Conservation (phyloP, 306 rosid species). For the Astragalus membranaceus region DNA sequence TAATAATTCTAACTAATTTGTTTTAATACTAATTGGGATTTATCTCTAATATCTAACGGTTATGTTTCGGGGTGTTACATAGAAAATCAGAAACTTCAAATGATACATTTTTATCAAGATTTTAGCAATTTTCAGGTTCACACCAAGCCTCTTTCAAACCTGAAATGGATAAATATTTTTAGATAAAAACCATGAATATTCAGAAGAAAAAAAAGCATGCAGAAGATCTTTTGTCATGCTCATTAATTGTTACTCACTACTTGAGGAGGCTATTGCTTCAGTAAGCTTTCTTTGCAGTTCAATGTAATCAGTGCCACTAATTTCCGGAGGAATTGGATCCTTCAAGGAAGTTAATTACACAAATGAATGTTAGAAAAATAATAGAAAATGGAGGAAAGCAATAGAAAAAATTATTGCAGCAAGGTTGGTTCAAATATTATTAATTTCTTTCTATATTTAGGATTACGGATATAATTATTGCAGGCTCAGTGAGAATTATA, state of each 20-base stretch:
- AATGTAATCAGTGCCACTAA: constrained; percentile 14
- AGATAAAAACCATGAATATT: not conserved
- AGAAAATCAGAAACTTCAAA: not conserved
- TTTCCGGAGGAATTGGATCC: constrained; percentile 20
- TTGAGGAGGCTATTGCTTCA: constrained; percentile 30
- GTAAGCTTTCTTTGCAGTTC: constrained; percentile 46
- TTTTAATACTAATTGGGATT: too few species aligned
- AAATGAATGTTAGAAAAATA: not conserved
- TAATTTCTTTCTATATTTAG: too few species aligned
- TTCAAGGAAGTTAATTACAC: constrained; percentile 10
- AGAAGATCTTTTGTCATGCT: not conserved
- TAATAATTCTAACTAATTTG: too few species aligned
- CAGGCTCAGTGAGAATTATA: too few species aligned
- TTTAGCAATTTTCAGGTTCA: not conserved
- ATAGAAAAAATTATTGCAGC: too few species aligned
- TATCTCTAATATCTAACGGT: too few species aligned
- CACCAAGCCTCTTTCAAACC: constrained; percentile 14
- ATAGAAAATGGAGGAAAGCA: too few species aligned
- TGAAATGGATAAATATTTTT: not conserved
- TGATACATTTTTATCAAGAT: not conserved
- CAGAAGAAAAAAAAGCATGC: not conserved
- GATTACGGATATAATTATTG: too few species aligned
- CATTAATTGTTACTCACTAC: constrained; percentile 4
- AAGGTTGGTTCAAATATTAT: too few species aligned
- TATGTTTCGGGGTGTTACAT: too few species aligned